A percentile compares a stretch with the other conserved stretches of the same genome.
phyloP scores from a whole-genome alignment of 768 basidiomycete genomes.

The Tylopilus balloui region DNA sequence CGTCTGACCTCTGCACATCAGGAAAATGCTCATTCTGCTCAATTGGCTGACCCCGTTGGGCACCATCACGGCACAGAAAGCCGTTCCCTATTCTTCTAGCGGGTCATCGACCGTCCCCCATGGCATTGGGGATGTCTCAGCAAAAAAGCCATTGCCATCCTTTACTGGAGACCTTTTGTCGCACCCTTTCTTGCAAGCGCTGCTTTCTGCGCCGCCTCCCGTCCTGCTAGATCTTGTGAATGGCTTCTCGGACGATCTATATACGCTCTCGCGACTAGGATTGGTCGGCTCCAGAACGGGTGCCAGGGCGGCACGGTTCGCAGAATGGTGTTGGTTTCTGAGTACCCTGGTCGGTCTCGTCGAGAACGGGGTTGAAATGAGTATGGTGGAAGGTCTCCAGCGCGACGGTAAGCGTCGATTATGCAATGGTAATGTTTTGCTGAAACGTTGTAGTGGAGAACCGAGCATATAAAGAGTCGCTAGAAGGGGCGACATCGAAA shows the following conservation, averaged over 20 bases:
- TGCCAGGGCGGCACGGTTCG: constrained; percentile 64
- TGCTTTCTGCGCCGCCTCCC: constrained; percentile 78
- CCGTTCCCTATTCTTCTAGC: constrained; percentile 52
- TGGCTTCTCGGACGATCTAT: constrained; percentile 72
- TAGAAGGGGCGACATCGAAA: constrained; percentile 65
- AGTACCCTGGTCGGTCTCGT: constrained; percentile 76
- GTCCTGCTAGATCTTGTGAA: constrained; percentile 75
- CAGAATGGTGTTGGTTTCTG: constrained; percentile 86
- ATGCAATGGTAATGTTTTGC: not conserved
- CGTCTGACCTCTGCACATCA: constrained; percentile 28
- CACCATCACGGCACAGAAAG: constrained; percentile 64
- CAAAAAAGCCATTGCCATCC: constrained; percentile 3
- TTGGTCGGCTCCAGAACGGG: constrained; percentile 62
- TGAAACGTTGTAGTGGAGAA: constrained; percentile 53
- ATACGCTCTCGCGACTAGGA: constrained; percentile 69
- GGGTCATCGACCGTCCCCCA: constrained; percentile 26
- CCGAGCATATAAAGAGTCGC: constrained; percentile 68
- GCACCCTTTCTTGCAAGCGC: constrained; percentile 65
- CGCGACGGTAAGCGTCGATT: constrained; percentile 47
- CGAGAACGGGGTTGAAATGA: constrained; percentile 77
- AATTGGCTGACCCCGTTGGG: constrained; percentile 81
- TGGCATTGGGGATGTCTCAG: constrained; percentile 12
- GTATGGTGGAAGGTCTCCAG: constrained; percentile 60
- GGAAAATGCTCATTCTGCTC: constrained; percentile 77
- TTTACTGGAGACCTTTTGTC: constrained; percentile 27